Base-by-base conservation (phyloP, 495 filamentous ascomycete genomes). In the Talaromyces ruber region DNA sequence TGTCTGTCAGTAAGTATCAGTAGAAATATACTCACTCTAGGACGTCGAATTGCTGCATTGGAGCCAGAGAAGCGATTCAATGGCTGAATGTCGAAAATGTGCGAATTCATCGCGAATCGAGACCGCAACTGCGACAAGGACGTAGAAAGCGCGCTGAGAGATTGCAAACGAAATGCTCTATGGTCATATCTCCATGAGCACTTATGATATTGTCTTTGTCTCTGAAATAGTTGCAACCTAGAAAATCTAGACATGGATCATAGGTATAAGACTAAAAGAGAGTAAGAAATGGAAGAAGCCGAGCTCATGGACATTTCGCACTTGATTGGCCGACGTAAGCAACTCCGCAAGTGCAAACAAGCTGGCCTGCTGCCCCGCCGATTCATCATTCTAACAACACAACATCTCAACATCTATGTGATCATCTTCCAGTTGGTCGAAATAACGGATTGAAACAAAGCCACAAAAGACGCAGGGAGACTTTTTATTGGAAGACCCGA, bases 41-140 rank as follows among this genome's bases (percentile, higher is more conserved):
- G 88, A 62, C 88, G 79, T 65, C 86, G 84, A 62, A 91, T 86
- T 11, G 84, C 74, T 39, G 85, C 82, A 67, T 78, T 84, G 53
- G 81, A 76, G 59, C 83, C 84, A 32, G 67, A 72, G 65, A 90
- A 89, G 43, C 83, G 82, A 63, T 76, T 67, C 43, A 86, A 68
- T 11, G 87, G 86, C 61, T 88, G 83, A 51, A 90, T 84, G 29
- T 85, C 71, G 65, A 90, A 91, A 45, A 62, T 50, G 26, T 56
- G 65, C 18, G 65, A 68, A 58, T 70, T 69, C 77, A 81, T 80
- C 11, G 50, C 53, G n/a, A 18, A 14, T 60, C 16, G n/a, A 53
- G 7, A 25, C 25, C 18, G 8, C 51, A 16, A 37, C 34, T 39
- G 12, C 12, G 34, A 22, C 14, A 18, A 53, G 8, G 1, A 14